phyloP scores from a whole-genome alignment of 192 early-diverging fungal species.

The Mortierella antarctica region DNA sequence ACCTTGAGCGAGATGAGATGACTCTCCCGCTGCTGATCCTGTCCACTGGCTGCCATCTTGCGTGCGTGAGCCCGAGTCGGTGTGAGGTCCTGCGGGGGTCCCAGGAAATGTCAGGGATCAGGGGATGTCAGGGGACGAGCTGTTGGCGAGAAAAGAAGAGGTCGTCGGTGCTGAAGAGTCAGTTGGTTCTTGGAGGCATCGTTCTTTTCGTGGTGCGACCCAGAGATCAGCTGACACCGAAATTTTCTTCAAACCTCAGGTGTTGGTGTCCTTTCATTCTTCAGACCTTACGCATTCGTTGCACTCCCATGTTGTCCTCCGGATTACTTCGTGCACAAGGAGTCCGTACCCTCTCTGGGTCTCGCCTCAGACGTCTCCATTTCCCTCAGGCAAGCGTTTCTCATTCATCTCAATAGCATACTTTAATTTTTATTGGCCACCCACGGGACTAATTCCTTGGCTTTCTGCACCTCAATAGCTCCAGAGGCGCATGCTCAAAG shows the following conservation, averaged over 20 bases:
- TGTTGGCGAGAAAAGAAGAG: not conserved
- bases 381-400: conserved; percentile 24
- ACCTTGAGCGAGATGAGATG: conserved; percentile 91
- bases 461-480: conserved; percentile 4
- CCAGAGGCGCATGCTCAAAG: conserved; percentile 15
- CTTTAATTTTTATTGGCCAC: not conserved
- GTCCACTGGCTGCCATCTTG: conserved; percentile 31
- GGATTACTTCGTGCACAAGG: conserved; percentile 22
- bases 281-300: too few species aligned
- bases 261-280: too few species aligned
- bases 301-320: conserved; percentile 23
- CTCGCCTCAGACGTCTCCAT: conserved; percentile 5
- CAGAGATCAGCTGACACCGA: too few species aligned
- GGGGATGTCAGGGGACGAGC: not conserved
- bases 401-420: conserved; percentile 6
- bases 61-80: too few species aligned
- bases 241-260: too few species aligned
- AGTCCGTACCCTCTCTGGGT: conserved; percentile 12
- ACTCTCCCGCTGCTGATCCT: conserved; percentile 48
- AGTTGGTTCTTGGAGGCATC: too few species aligned
- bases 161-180: not conserved
- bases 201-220: too few species aligned
- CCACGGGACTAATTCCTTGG: conserved; percentile 1
- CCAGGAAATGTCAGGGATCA: too few species aligned
- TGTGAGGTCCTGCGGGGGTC: too few species aligned